These are phyloP conservation scores for Beauveria varroae DNA, from an alignment of 2,329 filamentous ascomycete genomes.

Conservation along the genomic window DNA sequence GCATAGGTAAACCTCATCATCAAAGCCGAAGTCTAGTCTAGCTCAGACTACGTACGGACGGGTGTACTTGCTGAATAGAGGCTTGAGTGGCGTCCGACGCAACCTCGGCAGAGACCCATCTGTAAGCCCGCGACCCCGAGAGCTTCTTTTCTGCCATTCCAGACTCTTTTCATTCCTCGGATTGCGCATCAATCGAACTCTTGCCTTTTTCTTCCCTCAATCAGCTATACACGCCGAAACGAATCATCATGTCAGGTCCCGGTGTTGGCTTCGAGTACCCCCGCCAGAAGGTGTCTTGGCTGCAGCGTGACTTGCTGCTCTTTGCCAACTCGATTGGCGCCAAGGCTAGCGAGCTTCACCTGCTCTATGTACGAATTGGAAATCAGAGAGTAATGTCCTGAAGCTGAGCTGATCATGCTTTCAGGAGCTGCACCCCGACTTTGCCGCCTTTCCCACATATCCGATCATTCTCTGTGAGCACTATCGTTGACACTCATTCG, in stretches of 20 bases:
- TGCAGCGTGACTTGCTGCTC: constrained; percentile 80
- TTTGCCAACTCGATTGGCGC: constrained; percentile 87
- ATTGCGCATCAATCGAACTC: not conserved
- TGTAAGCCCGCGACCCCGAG: constrained; percentile 6
- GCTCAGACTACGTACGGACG: not conserved
- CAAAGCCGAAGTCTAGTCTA: not conserved
- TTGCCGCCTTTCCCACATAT: constrained; percentile 85
- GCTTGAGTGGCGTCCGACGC: not conserved
- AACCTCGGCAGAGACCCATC: constrained; percentile 11
- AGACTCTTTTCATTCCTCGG: not conserved
- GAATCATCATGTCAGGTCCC: constrained; percentile 33
- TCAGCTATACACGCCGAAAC: not conserved
- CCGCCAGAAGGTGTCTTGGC: constrained; percentile 67
- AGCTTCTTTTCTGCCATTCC: not conserved
- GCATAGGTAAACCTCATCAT: too few relatives aligned
- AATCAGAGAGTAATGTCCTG: not conserved
- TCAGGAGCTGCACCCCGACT: constrained; percentile 80
- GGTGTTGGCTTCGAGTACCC: constrained; percentile 76
- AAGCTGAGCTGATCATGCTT: not conserved
- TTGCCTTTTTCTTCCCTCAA: not conserved
- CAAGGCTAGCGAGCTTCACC: constrained; percentile 82
- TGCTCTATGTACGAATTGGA: constrained; percentile 64
- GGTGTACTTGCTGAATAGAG: not conserved
- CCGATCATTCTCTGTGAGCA: constrained; percentile 66
- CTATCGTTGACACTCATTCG: not conserved